These are phyloP conservation scores for Citrus reticulata DNA, from an alignment of 345 rosid genomes.

Conservation along the genomic window DNA sequence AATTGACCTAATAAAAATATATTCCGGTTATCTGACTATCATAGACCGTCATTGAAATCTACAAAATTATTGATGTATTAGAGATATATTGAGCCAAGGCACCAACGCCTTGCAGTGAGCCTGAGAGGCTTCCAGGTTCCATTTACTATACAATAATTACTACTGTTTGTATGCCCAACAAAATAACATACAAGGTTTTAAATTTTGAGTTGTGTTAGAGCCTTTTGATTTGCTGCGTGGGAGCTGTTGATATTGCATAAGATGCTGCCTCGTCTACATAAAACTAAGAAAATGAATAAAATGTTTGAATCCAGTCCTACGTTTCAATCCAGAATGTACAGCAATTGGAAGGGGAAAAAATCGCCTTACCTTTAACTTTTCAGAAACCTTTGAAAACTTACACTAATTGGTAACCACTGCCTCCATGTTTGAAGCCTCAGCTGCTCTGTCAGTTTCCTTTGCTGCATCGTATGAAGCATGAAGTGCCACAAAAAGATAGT, in stretches of 20 bases:
- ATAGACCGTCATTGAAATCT: too few relatives aligned
- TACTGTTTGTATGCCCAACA: background rate
- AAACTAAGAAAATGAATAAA: background rate
- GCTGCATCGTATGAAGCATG: slow-evolving; percentile 50
- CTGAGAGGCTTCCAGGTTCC: too few relatives aligned
- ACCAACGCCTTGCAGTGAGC: too few relatives aligned
- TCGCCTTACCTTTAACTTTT: background rate
- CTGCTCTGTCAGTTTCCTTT: slow-evolving; percentile 17
- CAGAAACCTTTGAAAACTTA: background rate
- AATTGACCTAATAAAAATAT: too few relatives aligned
- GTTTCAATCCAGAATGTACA: background rate
- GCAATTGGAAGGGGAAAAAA: too few relatives aligned
- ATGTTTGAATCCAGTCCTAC: background rate
- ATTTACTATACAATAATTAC: background rate
- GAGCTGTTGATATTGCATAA: background rate
- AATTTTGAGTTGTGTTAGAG: background rate
- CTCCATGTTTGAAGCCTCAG: slow-evolving; percentile 4
- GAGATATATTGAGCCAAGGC: too few relatives aligned
- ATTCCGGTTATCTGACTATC: too few relatives aligned
- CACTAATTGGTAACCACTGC: background rate
- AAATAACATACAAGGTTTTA: background rate
- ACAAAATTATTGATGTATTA: too few relatives aligned
- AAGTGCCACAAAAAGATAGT: slow-evolving; percentile 36
- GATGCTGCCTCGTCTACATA: background rate
- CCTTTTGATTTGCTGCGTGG: background rate